Base-by-base conservation (phyloP, 192 early-diverging fungal genomes). In the Coemansia sp. region DNA sequence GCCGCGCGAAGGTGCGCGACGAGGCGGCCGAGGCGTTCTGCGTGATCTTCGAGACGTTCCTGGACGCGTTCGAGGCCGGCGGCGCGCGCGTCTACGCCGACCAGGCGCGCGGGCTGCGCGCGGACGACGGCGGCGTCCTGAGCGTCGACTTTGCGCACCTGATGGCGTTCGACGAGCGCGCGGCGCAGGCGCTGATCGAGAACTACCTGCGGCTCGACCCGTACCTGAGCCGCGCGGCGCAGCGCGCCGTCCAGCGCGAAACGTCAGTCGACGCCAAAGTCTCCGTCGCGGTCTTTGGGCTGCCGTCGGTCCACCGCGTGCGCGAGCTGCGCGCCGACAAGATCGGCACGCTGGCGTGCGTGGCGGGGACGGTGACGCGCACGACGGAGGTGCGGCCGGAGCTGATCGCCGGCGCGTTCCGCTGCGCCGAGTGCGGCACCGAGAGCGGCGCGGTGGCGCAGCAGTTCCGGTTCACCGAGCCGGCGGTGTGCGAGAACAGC, bases 331-430 rank as follows among this genome's bases (percentile, higher is more conserved):
- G 88, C 50, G 93, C 92, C 52, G 88, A 90, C 36, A 83, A 84
- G 31, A 87, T 97, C 53, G 97, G 95, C 21, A 84, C 92, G 42
- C 85, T 99, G 37, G 82, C 90, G 35, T 84, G 86, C 36, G 85
- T 98, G 39, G 85, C 87, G 48, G 97, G 97, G 37, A 99, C 97
- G 6, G 96, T 99, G 23, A 99, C 97, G 10, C 80, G 97, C 18
- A 99, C 95, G 3, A 95, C 92, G 41, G 95, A 99, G 83, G 95
- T 99, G 31, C 81, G 97, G 37, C 97, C 97, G 10, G 97, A 99
- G 85, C 85, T 99, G 7, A 57, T 98, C 14, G 89, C 84, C 68
- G 97, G 94, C 28, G 89, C 92, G 8, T 99, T 99, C 75, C 85
- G 86, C 33, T 99, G 97, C 78, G 72, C 83, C 42, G 93, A 93